A percentile compares a stretch with the other conserved stretches of the same genome.
Evolutionary conservation across 345 rosid species (phyloP).

Genomic region (Corchorus olitorius): DNA sequence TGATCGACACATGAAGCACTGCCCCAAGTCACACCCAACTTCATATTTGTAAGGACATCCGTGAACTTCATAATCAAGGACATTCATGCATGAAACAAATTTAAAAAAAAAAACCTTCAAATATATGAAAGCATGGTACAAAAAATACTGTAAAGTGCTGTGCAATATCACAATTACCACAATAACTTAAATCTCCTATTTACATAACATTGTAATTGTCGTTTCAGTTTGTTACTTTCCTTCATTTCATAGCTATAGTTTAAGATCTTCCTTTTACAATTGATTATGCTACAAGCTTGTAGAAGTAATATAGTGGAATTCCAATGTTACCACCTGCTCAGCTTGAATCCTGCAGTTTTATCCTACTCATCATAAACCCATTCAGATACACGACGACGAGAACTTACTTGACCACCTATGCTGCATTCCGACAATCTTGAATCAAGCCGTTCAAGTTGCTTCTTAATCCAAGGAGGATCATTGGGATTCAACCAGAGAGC

Average conservation of each 20-base stretch:
- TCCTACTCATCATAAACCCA: constrained; percentile 52
- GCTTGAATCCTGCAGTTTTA: background rate
- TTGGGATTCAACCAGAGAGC: constrained; percentile 59
- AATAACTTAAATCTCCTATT: background rate
- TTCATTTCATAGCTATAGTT: background rate
- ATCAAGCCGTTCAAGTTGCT: constrained; percentile 61
- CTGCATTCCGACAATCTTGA: constrained; percentile 38
- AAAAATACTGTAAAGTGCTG: background rate
- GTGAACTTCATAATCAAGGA: too few species aligned
- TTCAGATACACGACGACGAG: constrained; percentile 29
- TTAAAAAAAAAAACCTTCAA: background rate
- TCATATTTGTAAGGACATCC: background rate
- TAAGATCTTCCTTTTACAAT: background rate
- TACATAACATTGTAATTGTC: background rate
- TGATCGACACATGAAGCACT: background rate
- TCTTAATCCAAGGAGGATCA: constrained; percentile 69
- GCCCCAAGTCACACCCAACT: background rate
- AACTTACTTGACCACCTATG: constrained; percentile 20
- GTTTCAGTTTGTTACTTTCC: background rate
- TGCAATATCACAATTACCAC: background rate
- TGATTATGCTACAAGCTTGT: background rate
- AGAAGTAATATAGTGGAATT: background rate
- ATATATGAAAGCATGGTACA: background rate
- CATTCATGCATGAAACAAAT: background rate
- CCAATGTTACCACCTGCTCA: background rate